These are phyloP conservation scores for Eutypa lata DNA, from an alignment of 2,329 filamentous ascomycete species.

Conservation along the genomic window DNA sequence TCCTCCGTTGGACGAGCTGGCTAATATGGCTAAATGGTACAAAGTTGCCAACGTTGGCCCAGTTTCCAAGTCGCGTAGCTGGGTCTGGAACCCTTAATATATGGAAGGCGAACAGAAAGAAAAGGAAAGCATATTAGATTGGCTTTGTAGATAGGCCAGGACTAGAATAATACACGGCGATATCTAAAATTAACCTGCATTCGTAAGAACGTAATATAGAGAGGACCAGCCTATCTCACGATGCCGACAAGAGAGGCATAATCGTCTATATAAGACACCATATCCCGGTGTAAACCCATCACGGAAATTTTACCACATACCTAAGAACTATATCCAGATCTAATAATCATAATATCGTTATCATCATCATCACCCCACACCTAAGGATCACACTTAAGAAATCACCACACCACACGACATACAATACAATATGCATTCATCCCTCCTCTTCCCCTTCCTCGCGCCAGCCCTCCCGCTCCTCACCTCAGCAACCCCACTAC, in stretches of 20 bases:
- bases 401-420: too few species aligned
- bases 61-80: background rate
- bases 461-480: slow-evolving; percentile 11
- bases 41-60: background rate
- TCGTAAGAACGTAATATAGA: background rate
- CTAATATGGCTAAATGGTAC: slow-evolving; percentile 19
- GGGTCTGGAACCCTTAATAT: background rate
- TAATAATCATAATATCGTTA: background rate
- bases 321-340: too few species aligned
- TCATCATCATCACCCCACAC: background rate
- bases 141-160: background rate
- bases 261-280: background rate
- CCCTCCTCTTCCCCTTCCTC: background rate
- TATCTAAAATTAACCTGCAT: background rate
- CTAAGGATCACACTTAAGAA: background rate
- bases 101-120: background rate
- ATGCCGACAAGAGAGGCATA: background rate
- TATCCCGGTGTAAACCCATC: background rate
- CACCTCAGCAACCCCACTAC: slow-evolving; percentile 14
- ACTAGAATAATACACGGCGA: background rate
- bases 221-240: background rate
- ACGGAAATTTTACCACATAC: too few species aligned
- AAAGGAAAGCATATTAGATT: background rate
- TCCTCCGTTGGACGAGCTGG: slow-evolving; percentile 8
- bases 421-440: background rate